Percentiles rank a stretch among this genome's conserved stretches.
Conservation (phyloP, 1,284 basidiomycete genomes). For the Melampsora larici-populina region DNA sequence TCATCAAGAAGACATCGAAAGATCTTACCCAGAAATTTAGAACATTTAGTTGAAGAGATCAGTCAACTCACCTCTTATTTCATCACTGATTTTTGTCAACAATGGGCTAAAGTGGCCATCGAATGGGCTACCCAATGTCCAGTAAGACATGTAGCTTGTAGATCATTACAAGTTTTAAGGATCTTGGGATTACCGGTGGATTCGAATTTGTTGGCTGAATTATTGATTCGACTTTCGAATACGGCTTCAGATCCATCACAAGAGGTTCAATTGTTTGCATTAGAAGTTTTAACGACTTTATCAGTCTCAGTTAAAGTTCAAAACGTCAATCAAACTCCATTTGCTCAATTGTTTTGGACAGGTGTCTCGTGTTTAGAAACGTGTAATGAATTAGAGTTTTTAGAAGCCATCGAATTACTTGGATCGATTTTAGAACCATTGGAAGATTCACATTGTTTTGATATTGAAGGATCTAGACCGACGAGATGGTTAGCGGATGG, state of each 20-base stretch:
- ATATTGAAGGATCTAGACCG: slow-evolving; percentile 32
- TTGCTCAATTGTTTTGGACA: slow-evolving; percentile 40
- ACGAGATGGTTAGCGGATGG: slow-evolving; percentile 21
- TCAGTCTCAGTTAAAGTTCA: slow-evolving; percentile 27
- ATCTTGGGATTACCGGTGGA: slow-evolving; percentile 24
- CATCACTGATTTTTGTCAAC: slow-evolving; percentile 20
- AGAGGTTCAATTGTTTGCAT: slow-evolving; percentile 40
- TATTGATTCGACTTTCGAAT: slow-evolving; percentile 33
- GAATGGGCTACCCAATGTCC: slow-evolving; percentile 44
- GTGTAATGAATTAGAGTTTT: slow-evolving; percentile 37
- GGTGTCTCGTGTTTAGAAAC: slow-evolving; percentile 40
- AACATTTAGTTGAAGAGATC: slow-evolving; percentile 29
- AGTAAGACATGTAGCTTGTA: slow-evolving; percentile 36
- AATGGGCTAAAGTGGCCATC: slow-evolving; percentile 40
- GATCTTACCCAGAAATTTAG: slow-evolving; percentile 31
- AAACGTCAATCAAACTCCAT: slow-evolving; percentile 9
- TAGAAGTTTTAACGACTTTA: slow-evolving; percentile 40
- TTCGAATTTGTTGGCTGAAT: slow-evolving; percentile 27
- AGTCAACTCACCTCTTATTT: slow-evolving; percentile 20
- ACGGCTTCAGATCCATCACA: slow-evolving; percentile 37
- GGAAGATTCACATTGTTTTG: slow-evolving; percentile 23
- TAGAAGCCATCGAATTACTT: slow-evolving; percentile 32
- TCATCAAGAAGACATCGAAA: slow-evolving; percentile 38
- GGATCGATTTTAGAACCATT: slow-evolving; percentile 18
- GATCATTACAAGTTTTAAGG: slow-evolving; percentile 40